These are phyloP conservation scores for Peronospora belbahrii DNA, from an alignment of 352 stramenopile species.

Conservation along the genomic window DNA sequence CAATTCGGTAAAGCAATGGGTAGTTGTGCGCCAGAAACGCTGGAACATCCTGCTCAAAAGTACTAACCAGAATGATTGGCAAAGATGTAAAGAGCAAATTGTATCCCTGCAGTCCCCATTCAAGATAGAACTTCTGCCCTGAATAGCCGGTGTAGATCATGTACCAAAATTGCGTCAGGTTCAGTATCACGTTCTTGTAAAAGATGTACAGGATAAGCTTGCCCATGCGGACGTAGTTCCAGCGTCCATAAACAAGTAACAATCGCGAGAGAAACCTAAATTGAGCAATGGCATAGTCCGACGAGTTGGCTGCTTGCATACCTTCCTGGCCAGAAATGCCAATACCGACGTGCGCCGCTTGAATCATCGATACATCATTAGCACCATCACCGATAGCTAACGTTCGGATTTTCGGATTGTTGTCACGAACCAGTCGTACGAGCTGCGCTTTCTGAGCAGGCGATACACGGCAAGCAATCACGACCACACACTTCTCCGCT, in stretches of 20 bases:
- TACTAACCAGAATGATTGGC: slow-evolving; percentile 77
- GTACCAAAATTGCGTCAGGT: slow-evolving; percentile 92
- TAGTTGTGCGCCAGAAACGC: slow-evolving; percentile 62
- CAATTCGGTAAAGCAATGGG: slow-evolving; percentile 75
- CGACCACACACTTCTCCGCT: slow-evolving; percentile 77
- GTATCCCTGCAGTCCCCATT: slow-evolving; percentile 84
- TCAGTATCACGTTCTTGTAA: slow-evolving; percentile 95
- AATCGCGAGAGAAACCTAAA: slow-evolving; percentile 90
- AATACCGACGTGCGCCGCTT: slow-evolving; percentile 88
- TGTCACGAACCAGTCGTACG: slow-evolving; percentile 88
- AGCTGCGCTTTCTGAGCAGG: slow-evolving; percentile 91
- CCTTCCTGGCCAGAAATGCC: slow-evolving; percentile 91
- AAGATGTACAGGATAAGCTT: slow-evolving; percentile 92
- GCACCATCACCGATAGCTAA: slow-evolving; percentile 92
- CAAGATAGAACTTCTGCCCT: slow-evolving; percentile 82
- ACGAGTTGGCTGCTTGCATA: slow-evolving; percentile 91
- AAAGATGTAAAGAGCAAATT: slow-evolving; percentile 85
- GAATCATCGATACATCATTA: slow-evolving; percentile 96
- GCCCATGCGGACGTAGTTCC: slow-evolving; percentile 91
- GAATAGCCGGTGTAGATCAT: slow-evolving; percentile 88
- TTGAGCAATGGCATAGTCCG: slow-evolving; percentile 92
- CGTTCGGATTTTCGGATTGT: slow-evolving; percentile 74
- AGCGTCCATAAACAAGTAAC: slow-evolving; percentile 89
- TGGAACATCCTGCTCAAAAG: slow-evolving; percentile 80
- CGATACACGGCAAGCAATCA: slow-evolving; percentile 91